Evolutionary conservation across 1,284 basidiomycete genomes (phyloP).

Genomic region (Paramarasmius palmivorus): DNA sequence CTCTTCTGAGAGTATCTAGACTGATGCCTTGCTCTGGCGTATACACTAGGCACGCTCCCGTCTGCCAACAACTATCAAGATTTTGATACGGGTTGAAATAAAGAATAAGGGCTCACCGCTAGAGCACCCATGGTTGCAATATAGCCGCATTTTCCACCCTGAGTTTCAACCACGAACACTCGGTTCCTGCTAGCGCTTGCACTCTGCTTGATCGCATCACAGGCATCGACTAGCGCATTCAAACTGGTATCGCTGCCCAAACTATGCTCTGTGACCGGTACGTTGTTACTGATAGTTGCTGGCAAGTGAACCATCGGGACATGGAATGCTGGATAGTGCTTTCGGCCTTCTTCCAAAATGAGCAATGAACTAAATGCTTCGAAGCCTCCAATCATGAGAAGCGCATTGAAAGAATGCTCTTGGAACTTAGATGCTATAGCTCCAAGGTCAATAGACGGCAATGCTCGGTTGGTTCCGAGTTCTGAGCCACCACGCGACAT

Average conservation of each 20-base stretch:
- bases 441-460: constrained; percentile 87
- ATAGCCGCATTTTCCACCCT: constrained; percentile 96
- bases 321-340: constrained; percentile 87
- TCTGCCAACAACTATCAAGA: constrained; percentile 42
- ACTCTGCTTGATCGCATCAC: constrained; percentile 98
- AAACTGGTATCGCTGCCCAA: constrained; percentile 94
- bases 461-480: constrained; percentile 91
- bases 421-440: constrained; percentile 90
- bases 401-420: constrained; percentile 77
- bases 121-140: constrained; percentile 94
- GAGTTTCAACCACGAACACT: constrained; percentile 97
- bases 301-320: constrained; percentile 93
- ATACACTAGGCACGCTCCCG: constrained; percentile 91
- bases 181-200: constrained; percentile 93
- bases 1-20: constrained; percentile 78
- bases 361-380: constrained; percentile 87
- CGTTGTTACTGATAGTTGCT: constrained; percentile 97
- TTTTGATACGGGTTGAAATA: background rate
- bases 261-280: constrained; percentile 95
- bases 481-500: constrained; percentile 97
- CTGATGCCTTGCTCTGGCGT: constrained; percentile 91
- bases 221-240: constrained; percentile 96
- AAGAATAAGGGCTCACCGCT: constrained; percentile 69
- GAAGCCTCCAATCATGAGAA: constrained; percentile 95
- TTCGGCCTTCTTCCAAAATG: constrained; percentile 79